Base-by-base conservation (phyloP, 495 filamentous ascomycete species). In the Talaromyces ruber region DNA sequence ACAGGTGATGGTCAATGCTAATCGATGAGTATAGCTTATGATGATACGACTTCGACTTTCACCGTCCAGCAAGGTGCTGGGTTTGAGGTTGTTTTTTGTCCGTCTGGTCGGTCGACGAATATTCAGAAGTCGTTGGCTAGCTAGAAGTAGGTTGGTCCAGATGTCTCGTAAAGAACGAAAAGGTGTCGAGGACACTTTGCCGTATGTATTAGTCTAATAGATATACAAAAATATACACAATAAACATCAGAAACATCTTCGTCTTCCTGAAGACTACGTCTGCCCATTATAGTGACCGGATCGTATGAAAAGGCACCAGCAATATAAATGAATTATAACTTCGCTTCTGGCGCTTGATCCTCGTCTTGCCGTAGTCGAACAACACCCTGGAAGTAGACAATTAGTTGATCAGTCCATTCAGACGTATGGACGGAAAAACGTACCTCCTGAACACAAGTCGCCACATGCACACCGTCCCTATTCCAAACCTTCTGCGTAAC, bases 401-500 rank as follows among this genome's bases (percentile, higher is more conserved):
- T 65, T 21, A 55, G 54, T 61, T 34, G 62, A 16, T 1, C 11
- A 32, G 14, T 12, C 21, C 9, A 22, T 26, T 0, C 4, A 62
- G 47, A 7, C 54, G 62, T 30, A 59, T 2, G 26, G 58, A 55
- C 60, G 30, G 66, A 60, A 56, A 29, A 54, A 29, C 59, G 21
- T 2, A 68, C 88, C 82, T 93, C 92, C 73, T 95, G 92, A 34
- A 91, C 81, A 70, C 91, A 94, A 30, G 83, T 91, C 39, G 94
- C 94, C 66, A 98, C 79, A 77, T 98, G 72, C 34, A 78, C 83
- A 4, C 93, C 94, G 66, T 96, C 88, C 68, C 82, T 84, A 47
- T 86, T 85, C 82, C 87, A 98, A 62, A 98, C 92, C 80, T 85
- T 86, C 81, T 96, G 92, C 65, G 83, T 83, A 34, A 93, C 93